Evolutionary conservation across 106 monocot genomes (phyloP).

Genomic region (Narthecium ossifragum): DNA sequence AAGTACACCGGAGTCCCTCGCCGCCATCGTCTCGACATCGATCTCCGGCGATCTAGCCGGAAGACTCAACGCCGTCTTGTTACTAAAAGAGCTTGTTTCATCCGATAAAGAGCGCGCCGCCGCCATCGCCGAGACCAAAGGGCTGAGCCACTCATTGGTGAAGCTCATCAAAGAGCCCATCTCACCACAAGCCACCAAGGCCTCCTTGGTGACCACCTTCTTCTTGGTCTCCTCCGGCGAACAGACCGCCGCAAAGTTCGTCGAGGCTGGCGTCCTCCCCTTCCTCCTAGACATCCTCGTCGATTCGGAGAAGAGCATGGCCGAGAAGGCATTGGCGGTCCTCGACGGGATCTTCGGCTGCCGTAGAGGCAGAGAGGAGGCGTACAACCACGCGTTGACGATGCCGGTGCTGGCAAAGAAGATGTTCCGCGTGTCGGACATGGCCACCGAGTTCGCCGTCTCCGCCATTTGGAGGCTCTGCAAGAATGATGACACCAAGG

Average conservation of each 20-base stretch:
- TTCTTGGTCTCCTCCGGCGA: slow-evolving; percentile 15
- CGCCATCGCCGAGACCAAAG: slow-evolving; percentile 6
- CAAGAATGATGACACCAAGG: background rate
- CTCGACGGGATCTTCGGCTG: slow-evolving; percentile 36
- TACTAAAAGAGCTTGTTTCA: slow-evolving; percentile 26
- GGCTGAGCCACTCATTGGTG: slow-evolving; percentile 18
- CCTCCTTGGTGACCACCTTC: slow-evolving; percentile 25
- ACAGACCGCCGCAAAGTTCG: slow-evolving; percentile 14
- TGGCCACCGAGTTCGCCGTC: slow-evolving; percentile 8
- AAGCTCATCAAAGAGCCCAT: slow-evolving; percentile 30
- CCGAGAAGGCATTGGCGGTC: slow-evolving; percentile 53
- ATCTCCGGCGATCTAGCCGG: slow-evolving; percentile 17
- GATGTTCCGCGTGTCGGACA: background rate
- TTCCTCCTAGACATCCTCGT: slow-evolving; percentile 53
- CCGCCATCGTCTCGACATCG: slow-evolving; percentile 22
- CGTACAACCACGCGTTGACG: slow-evolving; percentile 33
- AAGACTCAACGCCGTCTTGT: slow-evolving; percentile 23
- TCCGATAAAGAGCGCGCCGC: background rate
- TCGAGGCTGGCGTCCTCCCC: slow-evolving; percentile 26
- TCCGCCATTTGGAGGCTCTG: slow-evolving; percentile 14
- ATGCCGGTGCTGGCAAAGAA: slow-evolving; percentile 54
- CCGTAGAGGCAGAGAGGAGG: slow-evolving; percentile 32
- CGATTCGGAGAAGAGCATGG: slow-evolving; percentile 44
- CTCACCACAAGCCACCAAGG: slow-evolving; percentile 38
- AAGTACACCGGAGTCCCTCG: slow-evolving; percentile 12